Evolutionary conservation across 495 filamentous ascomycete genomes (phyloP), one percentile per base, ranked within the genome.

Genomic region (Chaetomidium leptoderma): DNA sequence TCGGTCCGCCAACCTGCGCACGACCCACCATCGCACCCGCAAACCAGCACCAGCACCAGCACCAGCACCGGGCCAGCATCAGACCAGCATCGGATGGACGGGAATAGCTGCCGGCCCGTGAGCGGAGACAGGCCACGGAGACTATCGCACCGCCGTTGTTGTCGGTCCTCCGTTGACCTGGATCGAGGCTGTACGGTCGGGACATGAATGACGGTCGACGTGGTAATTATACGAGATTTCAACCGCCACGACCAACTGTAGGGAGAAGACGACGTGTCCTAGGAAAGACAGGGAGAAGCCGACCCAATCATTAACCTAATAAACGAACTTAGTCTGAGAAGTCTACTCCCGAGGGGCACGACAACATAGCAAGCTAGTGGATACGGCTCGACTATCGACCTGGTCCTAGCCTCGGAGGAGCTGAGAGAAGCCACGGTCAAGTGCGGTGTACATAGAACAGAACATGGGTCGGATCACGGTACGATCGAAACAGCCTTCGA

Each of bases 211-310:
- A 42, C 19, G 19, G 39, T 23, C 39, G 39, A 42, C 39, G 39
- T 21, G 39, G 5, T 23, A 5, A 42, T 42, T 11, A 5, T 23
- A n/a, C 11, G 39, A 4, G 36, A n/a, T n/a, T 39, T 39, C 36
- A 39, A 39, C 14, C 14, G 17, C 42, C 42, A 44, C 16, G 42
- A 27, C 26, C 23, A 30, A 27, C 44, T 47, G 44, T 47, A 23
- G 44, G 44, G 26, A 47, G 26, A 23, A 47, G 40, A 44, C 40
- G 26, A 47, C 44, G 44, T 47, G 8, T 14, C 44, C 44, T 47
- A 7, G 6, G n/a, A 47, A 23, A 42, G 39, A 42, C 39, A 42
- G 21, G 19, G 39, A 23, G 39, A 42, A 23, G 39, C 39, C 39
- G 39, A 42, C 17, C 19, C 39, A 11, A 42, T 42, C 39, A 42